These are phyloP conservation scores for Aspergillus avenaceus DNA, from an alignment of 495 filamentous ascomycete species.

Conservation along the genomic window DNA sequence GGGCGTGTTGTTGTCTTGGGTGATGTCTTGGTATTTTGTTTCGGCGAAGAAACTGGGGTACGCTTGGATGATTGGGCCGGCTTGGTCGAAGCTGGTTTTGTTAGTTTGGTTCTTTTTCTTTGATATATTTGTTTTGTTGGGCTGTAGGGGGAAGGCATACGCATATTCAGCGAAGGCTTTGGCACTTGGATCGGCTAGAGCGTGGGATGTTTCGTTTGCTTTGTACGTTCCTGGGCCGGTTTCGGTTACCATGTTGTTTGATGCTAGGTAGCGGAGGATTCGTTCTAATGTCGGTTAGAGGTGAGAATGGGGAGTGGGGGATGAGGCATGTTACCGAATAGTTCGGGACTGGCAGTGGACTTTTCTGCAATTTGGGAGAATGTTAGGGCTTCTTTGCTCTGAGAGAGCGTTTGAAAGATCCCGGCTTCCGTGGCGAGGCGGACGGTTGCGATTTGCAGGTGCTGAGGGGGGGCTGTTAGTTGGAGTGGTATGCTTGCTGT, in stretches of 20 bases:
- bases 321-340: slow-evolving; percentile 21
- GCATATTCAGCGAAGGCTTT: slow-evolving; percentile 29
- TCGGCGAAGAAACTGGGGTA: slow-evolving; percentile 37
- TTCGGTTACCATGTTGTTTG: slow-evolving; percentile 34
- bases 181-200: slow-evolving; percentile 21
- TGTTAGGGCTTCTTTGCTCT: slow-evolving; percentile 17
- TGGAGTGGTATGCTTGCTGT: neutral
- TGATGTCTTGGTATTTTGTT: slow-evolving; percentile 37
- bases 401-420: slow-evolving; percentile 28
- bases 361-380: slow-evolving; percentile 26
- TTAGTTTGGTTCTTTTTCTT: neutral
- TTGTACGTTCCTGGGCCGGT: slow-evolving; percentile 25
- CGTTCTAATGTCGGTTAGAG: slow-evolving; percentile 25
- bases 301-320: neutral
- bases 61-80: slow-evolving; percentile 21
- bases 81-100: slow-evolving; percentile 28
- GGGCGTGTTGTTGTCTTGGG: slow-evolving; percentile 25
- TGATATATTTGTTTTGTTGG: too few relatives aligned
- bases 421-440: slow-evolving; percentile 31
- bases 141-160: slow-evolving; percentile 16
- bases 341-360: slow-evolving; percentile 21
- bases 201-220: slow-evolving; percentile 28
- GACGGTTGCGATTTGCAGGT: slow-evolving; percentile 16
- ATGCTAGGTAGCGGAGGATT: slow-evolving; percentile 42
- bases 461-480: slow-evolving; percentile 9